Percentiles rank a stretch among this genome's conserved stretches.
These are phyloP conservation scores for Cydonia oblonga DNA, from an alignment of 331 rosid species.

Conservation along the genomic window DNA sequence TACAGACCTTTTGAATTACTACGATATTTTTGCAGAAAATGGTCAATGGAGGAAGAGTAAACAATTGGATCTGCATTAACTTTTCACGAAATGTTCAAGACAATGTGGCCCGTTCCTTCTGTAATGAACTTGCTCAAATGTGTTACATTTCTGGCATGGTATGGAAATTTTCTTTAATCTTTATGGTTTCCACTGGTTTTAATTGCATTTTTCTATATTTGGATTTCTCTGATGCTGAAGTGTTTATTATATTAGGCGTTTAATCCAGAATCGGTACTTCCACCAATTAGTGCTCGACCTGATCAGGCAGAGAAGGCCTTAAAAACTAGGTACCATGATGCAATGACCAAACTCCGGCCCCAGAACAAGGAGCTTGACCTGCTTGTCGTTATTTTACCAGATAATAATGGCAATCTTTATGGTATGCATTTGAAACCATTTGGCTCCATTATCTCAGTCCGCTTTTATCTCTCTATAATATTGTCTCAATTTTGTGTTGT, in stretches of 20 bases:
- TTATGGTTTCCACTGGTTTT: not conserved
- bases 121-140: slow-evolving; percentile 82
- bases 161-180: not conserved
- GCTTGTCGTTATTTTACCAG: slow-evolving; percentile 84
- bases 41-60: slow-evolving; percentile 91
- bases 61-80: slow-evolving; percentile 76
- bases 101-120: slow-evolving; percentile 63
- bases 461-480: not conserved
- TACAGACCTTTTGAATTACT: not conserved
- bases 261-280: slow-evolving; percentile 67
- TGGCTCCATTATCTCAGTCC: not conserved
- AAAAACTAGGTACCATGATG: slow-evolving; percentile 66
- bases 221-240: not conserved
- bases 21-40: slow-evolving; percentile 59
- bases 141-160: slow-evolving; percentile 94
- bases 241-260: slow-evolving; percentile 36
- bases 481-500: not conserved
- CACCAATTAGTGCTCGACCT: slow-evolving; percentile 53
- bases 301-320: slow-evolving; percentile 85
- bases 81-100: slow-evolving; percentile 79
- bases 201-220: not conserved
- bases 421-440: slow-evolving; percentile 29
- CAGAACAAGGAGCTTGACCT: slow-evolving; percentile 66
- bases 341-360: slow-evolving; percentile 39
- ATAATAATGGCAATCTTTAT: slow-evolving; percentile 88